Evolutionary conservation across 345 rosid species (phyloP).

Genomic region (Hypericum androsaemum): DNA sequence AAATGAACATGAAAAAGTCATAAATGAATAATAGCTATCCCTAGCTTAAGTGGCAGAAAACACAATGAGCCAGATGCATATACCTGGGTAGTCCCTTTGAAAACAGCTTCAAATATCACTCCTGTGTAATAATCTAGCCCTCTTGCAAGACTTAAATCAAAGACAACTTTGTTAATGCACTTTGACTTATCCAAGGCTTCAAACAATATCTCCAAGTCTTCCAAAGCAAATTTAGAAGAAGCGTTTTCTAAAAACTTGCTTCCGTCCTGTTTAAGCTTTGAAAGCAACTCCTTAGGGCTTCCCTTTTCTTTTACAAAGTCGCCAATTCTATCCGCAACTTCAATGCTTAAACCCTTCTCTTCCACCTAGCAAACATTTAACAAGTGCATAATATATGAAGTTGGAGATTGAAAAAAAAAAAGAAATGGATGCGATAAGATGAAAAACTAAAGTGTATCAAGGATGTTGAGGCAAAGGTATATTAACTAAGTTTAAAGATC

Average conservation of each 20-base stretch:
- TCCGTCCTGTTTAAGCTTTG: slow-evolving; percentile 51
- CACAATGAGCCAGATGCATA: no score
- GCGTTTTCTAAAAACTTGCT: slow-evolving; percentile 46
- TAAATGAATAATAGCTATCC: neutral
- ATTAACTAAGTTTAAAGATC: no score
- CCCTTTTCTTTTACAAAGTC: slow-evolving; percentile 76
- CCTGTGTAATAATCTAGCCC: slow-evolving; percentile 99
- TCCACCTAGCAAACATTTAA: slow-evolving; percentile 40
- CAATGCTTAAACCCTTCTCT: slow-evolving; percentile 67
- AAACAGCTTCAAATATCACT: slow-evolving; percentile 83
- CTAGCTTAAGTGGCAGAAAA: neutral
- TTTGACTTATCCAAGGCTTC: slow-evolving; percentile 71
- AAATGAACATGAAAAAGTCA: neutral
- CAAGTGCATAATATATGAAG: no score
- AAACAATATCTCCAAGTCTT: slow-evolving; percentile 68
- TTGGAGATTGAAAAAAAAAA: no score
- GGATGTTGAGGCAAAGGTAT: no score
- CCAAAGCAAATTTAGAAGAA: slow-evolving; percentile 56
- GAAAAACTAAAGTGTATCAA: no score
- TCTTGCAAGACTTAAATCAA: slow-evolving; percentile 95
- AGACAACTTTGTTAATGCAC: slow-evolving; percentile 65
- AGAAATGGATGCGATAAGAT: no score
- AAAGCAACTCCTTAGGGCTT: slow-evolving; percentile 46
- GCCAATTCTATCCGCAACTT: slow-evolving; percentile 72
- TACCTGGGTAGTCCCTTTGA: slow-evolving; percentile 78